Conservation (phyloP, 768 basidiomycete genomes). For the Tylopilus plumbeoviolaceoides region DNA sequence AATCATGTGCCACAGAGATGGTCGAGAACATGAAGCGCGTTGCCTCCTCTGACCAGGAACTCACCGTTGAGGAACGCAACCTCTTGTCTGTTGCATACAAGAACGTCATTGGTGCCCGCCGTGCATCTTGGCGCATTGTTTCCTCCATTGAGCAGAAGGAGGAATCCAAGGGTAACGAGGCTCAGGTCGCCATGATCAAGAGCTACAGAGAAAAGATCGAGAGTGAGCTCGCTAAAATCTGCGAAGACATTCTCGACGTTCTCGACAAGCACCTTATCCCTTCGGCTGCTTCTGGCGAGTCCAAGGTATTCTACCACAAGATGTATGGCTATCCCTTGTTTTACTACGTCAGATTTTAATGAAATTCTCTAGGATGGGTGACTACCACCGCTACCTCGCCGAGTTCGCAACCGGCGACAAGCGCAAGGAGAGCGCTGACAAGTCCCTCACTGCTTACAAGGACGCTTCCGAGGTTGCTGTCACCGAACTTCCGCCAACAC, state of each 20-base stretch:
- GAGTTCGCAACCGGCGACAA: conserved; percentile 98
- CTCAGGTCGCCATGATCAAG: conserved; percentile 96
- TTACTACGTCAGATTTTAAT: conserved; percentile 8
- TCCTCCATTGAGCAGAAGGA: conserved; percentile 99
- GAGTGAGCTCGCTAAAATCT: conserved; percentile 94
- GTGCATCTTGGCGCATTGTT: conserved; percentile 97
- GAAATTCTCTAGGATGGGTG: conserved; percentile 76
- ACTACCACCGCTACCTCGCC: conserved; percentile 98
- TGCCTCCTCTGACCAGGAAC: conserved; percentile 95
- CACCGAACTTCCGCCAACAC: conserved; percentile 91
- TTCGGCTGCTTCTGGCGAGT: conserved; percentile 93
- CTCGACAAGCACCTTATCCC: conserved; percentile 98
- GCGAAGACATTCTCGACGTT: conserved; percentile 96
- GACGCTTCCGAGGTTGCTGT: conserved; percentile 96
- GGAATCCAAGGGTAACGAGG: conserved; percentile 96
- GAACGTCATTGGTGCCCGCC: conserved; percentile 98
- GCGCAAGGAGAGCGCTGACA: conserved; percentile 95
- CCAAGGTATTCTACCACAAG: conserved; percentile 99
- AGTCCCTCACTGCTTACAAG: conserved; percentile 97
- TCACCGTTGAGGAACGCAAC: conserved; percentile 98
- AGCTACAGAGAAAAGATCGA: conserved; percentile 98
- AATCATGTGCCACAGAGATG: conserved; percentile 61
- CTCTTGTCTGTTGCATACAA: conserved; percentile 98
- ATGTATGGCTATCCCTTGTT: conserved; percentile 55
- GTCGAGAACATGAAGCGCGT: conserved; percentile 99